Evolutionary conservation across 305 asterid species (phyloP).

Genomic region (Fraxinus latifolia): DNA sequence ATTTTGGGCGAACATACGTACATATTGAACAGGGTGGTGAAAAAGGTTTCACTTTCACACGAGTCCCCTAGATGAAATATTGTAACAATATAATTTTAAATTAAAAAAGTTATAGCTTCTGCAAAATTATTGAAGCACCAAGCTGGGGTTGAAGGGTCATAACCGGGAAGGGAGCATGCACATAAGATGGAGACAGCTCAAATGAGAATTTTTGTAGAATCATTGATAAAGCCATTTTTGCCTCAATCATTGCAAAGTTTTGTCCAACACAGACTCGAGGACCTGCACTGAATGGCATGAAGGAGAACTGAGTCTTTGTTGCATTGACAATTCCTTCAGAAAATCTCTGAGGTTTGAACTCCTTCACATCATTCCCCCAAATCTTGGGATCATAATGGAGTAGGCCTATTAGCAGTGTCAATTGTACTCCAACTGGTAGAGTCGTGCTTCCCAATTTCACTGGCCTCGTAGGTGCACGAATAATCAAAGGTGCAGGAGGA

Average conservation of each 20-base stretch:
- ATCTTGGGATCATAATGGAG: slow-evolving; percentile 24
- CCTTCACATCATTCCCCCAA: slow-evolving; percentile 36
- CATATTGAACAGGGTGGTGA: not conserved
- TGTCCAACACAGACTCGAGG: slow-evolving; percentile 32
- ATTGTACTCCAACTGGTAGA: slow-evolving; percentile 12
- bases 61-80: not conserved
- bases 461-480: not conserved
- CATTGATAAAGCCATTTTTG: slow-evolving; percentile 26
- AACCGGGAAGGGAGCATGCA: slow-evolving; percentile 14
- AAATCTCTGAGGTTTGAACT: slow-evolving; percentile 33
- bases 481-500: not conserved
- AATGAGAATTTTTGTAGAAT: slow-evolving; percentile 17
- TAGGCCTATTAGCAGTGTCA: not conserved
- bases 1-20: not conserved
- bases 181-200: slow-evolving; percentile 21
- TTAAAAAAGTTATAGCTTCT: not conserved
- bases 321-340: slow-evolving; percentile 21
- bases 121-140: slow-evolving; percentile 24
- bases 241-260: slow-evolving; percentile 25
- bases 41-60: not conserved
- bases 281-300: slow-evolving; percentile 26
- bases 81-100: not conserved
- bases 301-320: slow-evolving; percentile 21
- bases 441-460: slow-evolving; percentile 13
- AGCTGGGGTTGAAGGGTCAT: slow-evolving; percentile 23